phyloP scores from a whole-genome alignment of 2,329 filamentous ascomycete genomes.

The Blumeria hordei region DNA sequence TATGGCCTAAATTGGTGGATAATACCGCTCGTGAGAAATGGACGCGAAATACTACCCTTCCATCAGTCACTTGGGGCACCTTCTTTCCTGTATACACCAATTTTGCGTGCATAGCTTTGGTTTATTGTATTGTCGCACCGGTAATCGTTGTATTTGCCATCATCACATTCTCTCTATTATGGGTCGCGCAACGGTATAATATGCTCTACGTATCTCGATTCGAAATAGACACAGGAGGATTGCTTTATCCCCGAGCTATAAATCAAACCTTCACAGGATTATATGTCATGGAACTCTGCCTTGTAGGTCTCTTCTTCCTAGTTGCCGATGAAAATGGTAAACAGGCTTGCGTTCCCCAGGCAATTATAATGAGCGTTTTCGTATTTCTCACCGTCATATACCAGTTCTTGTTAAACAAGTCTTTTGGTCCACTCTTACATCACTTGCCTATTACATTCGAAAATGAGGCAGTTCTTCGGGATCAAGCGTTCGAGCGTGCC shows the following conservation, averaged over 20 bases:
- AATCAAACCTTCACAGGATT: slow-evolving; percentile 89
- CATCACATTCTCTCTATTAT: slow-evolving; percentile 74
- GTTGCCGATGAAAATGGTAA: slow-evolving; percentile 29
- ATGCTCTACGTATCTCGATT: slow-evolving; percentile 89
- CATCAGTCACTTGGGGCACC: slow-evolving; percentile 64
- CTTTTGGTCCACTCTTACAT: slow-evolving; percentile 64
- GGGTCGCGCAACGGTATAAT: slow-evolving; percentile 90
- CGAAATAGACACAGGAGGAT: slow-evolving; percentile 69
- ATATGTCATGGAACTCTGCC: slow-evolving; percentile 79
- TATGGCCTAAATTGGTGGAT: slow-evolving; percentile 60
- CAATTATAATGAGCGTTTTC: slow-evolving; percentile 60
- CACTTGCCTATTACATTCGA: slow-evolving; percentile 90
- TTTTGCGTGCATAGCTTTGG: slow-evolving; percentile 72
- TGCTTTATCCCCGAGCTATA: slow-evolving; percentile 76
- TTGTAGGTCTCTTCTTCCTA: slow-evolving; percentile 78
- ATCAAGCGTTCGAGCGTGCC: slow-evolving; percentile 64
- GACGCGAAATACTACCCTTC: slow-evolving; percentile 55
- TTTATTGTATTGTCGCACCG: slow-evolving; percentile 75
- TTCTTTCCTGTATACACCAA: slow-evolving; percentile 96
- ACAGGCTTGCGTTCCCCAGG: slow-evolving; percentile 47
- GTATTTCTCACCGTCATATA: slow-evolving; percentile 48
- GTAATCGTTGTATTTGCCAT: slow-evolving; percentile 84
- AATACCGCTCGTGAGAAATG: slow-evolving; percentile 67
- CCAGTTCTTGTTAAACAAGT: slow-evolving; percentile 56
- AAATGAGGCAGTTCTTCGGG: slow-evolving; percentile 77